Percentiles rank a stretch among this genome's conserved stretches.
Conservation (phyloP, 2,329 filamentous ascomycete genomes). For the Tolypocladium pustulatum region DNA sequence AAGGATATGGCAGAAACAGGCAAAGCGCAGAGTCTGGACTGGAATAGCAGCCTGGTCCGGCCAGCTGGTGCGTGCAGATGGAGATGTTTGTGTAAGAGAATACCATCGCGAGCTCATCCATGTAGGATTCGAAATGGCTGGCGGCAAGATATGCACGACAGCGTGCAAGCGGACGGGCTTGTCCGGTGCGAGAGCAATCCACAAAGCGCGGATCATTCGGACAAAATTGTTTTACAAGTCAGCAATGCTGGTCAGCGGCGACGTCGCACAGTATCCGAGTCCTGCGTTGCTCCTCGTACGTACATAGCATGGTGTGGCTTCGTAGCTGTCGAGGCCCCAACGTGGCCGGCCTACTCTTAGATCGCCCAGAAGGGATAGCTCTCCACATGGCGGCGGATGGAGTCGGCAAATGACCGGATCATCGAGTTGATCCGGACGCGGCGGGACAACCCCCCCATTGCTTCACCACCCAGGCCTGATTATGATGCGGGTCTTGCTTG, state of each 20-base stretch:
- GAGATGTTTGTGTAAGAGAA: no score
- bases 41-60: no score
- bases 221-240: no score
- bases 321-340: not conserved
- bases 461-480: slow-evolving; percentile 1
- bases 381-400: slow-evolving; percentile 3
- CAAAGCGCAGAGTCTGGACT: no score
- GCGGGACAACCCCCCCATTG: slow-evolving; percentile 2
- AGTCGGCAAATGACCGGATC: slow-evolving; percentile 1
- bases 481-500: slow-evolving; percentile 1
- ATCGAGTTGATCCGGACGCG: slow-evolving; percentile 1
- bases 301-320: not conserved
- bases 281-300: not conserved
- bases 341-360: not conserved
- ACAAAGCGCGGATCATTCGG: no score
- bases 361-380: not conserved
- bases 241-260: not conserved
- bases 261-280: not conserved
- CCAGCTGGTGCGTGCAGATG: no score
- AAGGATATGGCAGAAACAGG: no score
- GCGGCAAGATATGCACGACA: no score
- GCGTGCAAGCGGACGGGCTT: no score
- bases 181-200: no score
- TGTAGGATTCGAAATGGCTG: no score
- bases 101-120: no score